Percentiles rank a stretch among this genome's conserved stretches.
phyloP scores from a whole-genome alignment of 2,329 filamentous ascomycete genomes.

The Fusarium virguliforme region DNA sequence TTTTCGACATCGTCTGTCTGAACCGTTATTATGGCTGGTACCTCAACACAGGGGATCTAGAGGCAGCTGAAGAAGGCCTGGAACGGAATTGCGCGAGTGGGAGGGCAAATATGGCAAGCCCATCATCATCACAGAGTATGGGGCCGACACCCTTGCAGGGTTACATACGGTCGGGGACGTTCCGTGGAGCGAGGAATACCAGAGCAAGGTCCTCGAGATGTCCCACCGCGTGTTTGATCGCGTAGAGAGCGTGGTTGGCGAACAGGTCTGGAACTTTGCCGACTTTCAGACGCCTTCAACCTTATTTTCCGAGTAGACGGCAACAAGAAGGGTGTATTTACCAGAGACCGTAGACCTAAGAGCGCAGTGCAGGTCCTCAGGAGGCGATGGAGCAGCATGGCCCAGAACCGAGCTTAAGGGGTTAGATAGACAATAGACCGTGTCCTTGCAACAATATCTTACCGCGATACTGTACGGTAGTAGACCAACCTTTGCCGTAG shows the following conservation, averaged over 20 bases:
- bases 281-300: slow-evolving; percentile 34
- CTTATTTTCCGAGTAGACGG: slow-evolving; percentile 39
- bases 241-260: slow-evolving; percentile 35
- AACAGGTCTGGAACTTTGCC: slow-evolving; percentile 43
- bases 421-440: neutral
- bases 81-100: slow-evolving; percentile 24
- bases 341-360: slow-evolving; percentile 30
- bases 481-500: neutral
- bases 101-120: slow-evolving; percentile 29
- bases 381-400: slow-evolving; percentile 23
- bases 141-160: slow-evolving; percentile 25
- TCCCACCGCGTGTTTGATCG: slow-evolving; percentile 37
- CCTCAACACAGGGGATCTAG: slow-evolving; percentile 22
- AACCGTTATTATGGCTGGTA: slow-evolving; percentile 41
- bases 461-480: neutral
- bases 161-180: slow-evolving; percentile 33
- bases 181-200: slow-evolving; percentile 43
- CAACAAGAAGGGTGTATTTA: slow-evolving; percentile 43
- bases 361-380: slow-evolving; percentile 24
- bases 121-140: slow-evolving; percentile 35
- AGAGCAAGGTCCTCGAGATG: slow-evolving; percentile 33
- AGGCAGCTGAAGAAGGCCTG: slow-evolving; percentile 22
- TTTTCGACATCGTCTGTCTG: slow-evolving; percentile 34
- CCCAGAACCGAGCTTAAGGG: neutral
- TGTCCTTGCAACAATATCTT: neutral